These are phyloP conservation scores for Ogataea minuta DNA, from an alignment of 805 yeast genomes.

Conservation along the genomic window DNA sequence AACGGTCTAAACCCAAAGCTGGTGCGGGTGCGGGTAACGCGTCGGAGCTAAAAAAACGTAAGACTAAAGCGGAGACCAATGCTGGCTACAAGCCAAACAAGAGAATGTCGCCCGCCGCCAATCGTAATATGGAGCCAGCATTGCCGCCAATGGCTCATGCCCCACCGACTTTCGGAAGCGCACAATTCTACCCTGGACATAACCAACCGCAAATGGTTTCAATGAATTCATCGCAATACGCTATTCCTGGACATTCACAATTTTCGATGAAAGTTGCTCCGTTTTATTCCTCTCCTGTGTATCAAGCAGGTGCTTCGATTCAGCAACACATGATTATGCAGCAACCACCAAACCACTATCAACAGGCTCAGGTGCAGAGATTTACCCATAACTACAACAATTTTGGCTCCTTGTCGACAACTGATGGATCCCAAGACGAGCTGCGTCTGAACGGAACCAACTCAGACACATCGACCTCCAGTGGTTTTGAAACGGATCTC, in stretches of 20 bases:
- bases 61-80: conserved; percentile 34
- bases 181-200: conserved; percentile 5
- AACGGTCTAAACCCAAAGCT: conserved; percentile 35
- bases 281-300: conserved; percentile 8
- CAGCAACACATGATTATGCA: conserved; percentile 19
- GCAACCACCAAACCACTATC: conserved; percentile 15
- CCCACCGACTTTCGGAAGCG: conserved; percentile 18
- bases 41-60: conserved; percentile 27
- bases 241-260: conserved; percentile 18
- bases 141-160: conserved; percentile 6
- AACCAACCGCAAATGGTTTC: conserved; percentile 1
- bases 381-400: conserved; percentile 23
- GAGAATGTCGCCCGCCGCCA: conserved; percentile 7
- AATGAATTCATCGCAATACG: conserved; percentile 11
- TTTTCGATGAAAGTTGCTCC: conserved; percentile 12
- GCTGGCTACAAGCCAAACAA: conserved; percentile 16
- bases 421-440: conserved; percentile 32
- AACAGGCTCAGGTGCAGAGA: conserved; percentile 20
- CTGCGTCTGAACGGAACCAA: conserved; percentile 23
- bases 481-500: conserved; percentile 19
- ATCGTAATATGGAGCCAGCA: not conserved
- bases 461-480: conserved; percentile 31
- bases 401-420: conserved; percentile 27
- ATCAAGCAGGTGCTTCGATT: conserved; percentile 7
- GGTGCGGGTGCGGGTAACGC: not conserved